Conservation (phyloP, 192 early-diverging fungal species). For the Coemansia asiatica region DNA sequence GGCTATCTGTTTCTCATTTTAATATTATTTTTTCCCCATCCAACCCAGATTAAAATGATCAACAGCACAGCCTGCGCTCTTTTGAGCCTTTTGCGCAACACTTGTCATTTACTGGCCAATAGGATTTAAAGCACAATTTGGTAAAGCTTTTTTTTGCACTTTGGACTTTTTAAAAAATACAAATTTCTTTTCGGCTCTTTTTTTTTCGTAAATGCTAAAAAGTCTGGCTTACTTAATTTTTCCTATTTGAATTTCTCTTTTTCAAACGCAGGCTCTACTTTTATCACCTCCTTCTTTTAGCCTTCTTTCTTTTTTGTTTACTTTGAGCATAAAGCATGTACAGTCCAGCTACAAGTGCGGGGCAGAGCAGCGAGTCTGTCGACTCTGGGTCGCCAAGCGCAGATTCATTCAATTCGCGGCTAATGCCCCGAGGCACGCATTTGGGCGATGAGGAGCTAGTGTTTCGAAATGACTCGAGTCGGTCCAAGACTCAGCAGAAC, state of each 20-base stretch:
- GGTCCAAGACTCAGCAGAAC: slow-evolving; percentile 50
- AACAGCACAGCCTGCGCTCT: neutral
- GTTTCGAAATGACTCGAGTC: slow-evolving; percentile 44
- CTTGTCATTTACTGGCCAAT: neutral
- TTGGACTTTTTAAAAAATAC: neutral
- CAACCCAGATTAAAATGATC: neutral
- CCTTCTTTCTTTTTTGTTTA: neutral
- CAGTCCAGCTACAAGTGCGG: slow-evolving; percentile 33
- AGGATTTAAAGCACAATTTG: neutral
- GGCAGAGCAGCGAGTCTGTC: slow-evolving; percentile 39
- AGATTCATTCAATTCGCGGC: slow-evolving; percentile 31
- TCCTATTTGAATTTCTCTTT: too few species aligned
- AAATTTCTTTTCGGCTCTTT: too few species aligned
- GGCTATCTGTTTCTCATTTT: neutral
- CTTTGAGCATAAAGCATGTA: slow-evolving; percentile 20
- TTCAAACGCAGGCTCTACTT: neutral
- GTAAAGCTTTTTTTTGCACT: neutral
- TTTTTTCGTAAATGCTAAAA: too few species aligned
- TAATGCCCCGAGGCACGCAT: slow-evolving; percentile 50
- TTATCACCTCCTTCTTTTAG: neutral
- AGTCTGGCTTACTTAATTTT: too few species aligned
- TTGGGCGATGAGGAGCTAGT: slow-evolving; percentile 47
- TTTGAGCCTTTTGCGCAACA: neutral
- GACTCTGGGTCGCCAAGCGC: slow-evolving; percentile 22
- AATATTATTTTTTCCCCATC: neutral